Percentiles rank a stretch among this genome's conserved stretches.
Evolutionary conservation across 805 yeast genomes (phyloP).

Genomic region (Monosporozyma aerobia): DNA sequence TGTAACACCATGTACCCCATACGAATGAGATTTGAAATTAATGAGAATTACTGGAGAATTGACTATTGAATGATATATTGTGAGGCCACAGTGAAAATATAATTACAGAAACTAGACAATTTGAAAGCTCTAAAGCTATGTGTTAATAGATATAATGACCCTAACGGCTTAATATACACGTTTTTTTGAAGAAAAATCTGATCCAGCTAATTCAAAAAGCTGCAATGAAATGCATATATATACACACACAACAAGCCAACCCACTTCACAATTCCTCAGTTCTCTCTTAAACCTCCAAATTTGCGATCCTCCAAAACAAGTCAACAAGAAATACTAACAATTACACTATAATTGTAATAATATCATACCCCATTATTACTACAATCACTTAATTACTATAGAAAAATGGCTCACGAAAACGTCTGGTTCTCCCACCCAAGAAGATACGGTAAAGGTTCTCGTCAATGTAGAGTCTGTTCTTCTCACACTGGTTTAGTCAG

Average conservation of each 20-base stretch:
- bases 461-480: constrained; percentile 98
- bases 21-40: background rate
- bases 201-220: no score
- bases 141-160: no score
- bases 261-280: no score
- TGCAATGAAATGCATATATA: no score
- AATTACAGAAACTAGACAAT: no score
- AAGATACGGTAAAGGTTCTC: constrained; percentile 99
- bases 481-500: constrained; percentile 99
- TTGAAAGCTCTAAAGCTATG: no score
- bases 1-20: constrained; percentile 1
- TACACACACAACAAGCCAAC: no score
- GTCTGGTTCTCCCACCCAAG: constrained; percentile 99
- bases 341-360: background rate
- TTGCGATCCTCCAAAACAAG: no score
- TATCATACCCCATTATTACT: background rate
- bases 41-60: background rate
- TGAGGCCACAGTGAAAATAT: no score
- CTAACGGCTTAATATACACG: no score
- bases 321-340: constrained; percentile 1
- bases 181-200: no score
- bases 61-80: background rate
- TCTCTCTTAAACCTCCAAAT: no score
- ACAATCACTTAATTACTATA: constrained; percentile 9
- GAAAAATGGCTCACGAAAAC: constrained; percentile 98